Evolutionary conservation across 169 alveolate species (phyloP).

Genomic region (Plasmodium billcollinsi): DNA sequence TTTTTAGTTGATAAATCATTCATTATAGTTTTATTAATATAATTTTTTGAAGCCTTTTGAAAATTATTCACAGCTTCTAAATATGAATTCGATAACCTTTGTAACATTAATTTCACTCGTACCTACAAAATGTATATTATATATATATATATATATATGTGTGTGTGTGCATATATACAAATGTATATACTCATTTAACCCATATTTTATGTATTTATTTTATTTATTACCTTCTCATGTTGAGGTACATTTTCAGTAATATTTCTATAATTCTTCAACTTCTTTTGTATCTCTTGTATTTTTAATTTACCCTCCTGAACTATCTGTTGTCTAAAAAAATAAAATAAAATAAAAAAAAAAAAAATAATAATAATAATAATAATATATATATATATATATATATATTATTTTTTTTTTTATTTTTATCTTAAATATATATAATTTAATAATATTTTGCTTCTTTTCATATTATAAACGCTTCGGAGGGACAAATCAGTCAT

Average conservation of each 20-base stretch:
- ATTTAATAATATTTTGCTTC: too few relatives aligned
- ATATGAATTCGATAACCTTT: conserved; percentile 48
- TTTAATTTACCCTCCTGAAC: conserved; percentile 70
- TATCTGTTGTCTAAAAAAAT: conserved; percentile 37
- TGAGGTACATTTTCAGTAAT: conserved; percentile 27
- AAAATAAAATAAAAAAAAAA: not conserved
- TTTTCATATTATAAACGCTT: too few relatives aligned
- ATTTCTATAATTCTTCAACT: conserved; percentile 41
- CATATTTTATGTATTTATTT: too few relatives aligned
- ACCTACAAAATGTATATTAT: conserved; percentile 4
- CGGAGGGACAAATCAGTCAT: too few relatives aligned
- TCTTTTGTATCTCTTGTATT: conserved; percentile 60
- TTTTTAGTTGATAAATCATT: conserved; percentile 53
- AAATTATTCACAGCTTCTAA: conserved; percentile 48
- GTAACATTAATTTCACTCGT: conserved; percentile 55
- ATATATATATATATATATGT: conserved; percentile 1
- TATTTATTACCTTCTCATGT: conserved; percentile 41
- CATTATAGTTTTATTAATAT: conserved; percentile 49
- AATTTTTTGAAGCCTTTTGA: conserved; percentile 72
- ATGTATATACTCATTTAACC: not conserved
- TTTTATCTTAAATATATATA: not conserved
- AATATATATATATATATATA: too few relatives aligned
- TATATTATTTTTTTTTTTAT: not conserved
- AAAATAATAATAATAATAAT: not conserved
- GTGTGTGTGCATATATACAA: not conserved